phyloP scores from a whole-genome alignment of 768 basidiomycete species.

The Daedaleopsis sinensis region DNA sequence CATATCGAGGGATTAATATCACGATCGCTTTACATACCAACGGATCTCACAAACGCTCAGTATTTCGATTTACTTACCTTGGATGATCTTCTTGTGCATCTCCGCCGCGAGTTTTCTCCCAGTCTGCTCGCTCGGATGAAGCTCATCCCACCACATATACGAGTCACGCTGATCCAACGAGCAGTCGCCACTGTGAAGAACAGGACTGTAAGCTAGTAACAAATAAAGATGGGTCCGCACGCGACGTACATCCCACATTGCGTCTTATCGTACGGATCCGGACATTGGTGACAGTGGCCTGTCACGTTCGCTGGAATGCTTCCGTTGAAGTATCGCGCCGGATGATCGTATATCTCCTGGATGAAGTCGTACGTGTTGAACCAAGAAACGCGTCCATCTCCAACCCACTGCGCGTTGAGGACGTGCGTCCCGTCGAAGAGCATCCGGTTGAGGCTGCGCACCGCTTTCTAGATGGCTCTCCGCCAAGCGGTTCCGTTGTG shows the following conservation, averaged over 20 bases:
- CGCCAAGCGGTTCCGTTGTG: constrained; percentile 32
- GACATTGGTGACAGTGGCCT: constrained; percentile 50
- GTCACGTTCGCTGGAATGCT: constrained; percentile 62
- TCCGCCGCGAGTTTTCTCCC: constrained; percentile 58
- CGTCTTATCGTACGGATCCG: constrained; percentile 37
- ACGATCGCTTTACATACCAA: no score
- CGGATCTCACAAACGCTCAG: not conserved
- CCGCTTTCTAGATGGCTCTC: constrained; percentile 19
- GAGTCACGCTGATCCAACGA: constrained; percentile 49
- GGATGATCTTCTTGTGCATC: constrained; percentile 31
- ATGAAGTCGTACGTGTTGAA: constrained; percentile 66
- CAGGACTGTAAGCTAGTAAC: not conserved
- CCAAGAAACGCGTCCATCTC: not conserved
- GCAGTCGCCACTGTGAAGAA: constrained; percentile 27
- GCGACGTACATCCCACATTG: not conserved
- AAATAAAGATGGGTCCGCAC: constrained; percentile 22
- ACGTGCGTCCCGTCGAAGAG: constrained; percentile 48
- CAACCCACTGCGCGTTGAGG: not conserved
- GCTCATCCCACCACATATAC: constrained; percentile 64
- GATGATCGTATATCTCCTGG: constrained; percentile 55
- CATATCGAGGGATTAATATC: no score
- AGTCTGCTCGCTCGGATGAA: constrained; percentile 64
- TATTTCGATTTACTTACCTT: not conserved
- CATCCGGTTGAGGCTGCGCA: constrained; percentile 32
- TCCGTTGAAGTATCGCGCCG: constrained; percentile 58